Conservation (phyloP, 805 yeast species). For the Candida ipomoeae region DNA sequence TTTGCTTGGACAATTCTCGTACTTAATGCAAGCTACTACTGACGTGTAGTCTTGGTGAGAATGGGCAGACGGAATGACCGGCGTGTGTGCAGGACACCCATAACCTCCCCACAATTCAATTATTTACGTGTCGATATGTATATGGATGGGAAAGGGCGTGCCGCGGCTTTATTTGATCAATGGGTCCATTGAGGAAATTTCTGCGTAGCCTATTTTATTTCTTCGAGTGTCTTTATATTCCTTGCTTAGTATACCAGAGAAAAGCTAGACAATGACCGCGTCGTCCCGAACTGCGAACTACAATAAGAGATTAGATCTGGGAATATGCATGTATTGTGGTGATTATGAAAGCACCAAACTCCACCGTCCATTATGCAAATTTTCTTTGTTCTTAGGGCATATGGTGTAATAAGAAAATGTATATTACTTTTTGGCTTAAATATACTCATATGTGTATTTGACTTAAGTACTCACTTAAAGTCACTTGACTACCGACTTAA, state of each 20-base stretch:
- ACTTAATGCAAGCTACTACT: neutral
- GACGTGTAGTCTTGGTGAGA: conserved; percentile 1
- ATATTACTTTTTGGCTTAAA: too few relatives aligned
- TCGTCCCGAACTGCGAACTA: neutral
- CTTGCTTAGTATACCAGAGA: neutral
- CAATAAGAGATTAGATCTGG: neutral
- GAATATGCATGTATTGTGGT: neutral
- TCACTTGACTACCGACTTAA: too few relatives aligned
- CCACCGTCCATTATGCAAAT: too few relatives aligned
- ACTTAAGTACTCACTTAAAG: too few relatives aligned
- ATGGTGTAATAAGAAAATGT: too few relatives aligned
- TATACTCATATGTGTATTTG: too few relatives aligned
- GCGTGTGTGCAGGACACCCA: neutral
- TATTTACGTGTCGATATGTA: neutral
- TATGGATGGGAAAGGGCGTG: too few relatives aligned
- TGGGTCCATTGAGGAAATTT: neutral
- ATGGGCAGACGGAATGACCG: conserved; percentile 1
- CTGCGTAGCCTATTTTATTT: neutral
- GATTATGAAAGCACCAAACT: too few relatives aligned
- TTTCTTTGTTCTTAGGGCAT: too few relatives aligned
- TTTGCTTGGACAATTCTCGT: neutral
- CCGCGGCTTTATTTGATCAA: too few relatives aligned
- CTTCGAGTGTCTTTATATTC: neutral
- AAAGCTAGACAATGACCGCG: neutral
- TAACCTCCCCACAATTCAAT: neutral